A percentile compares a stretch with the other conserved stretches of the same genome.
phyloP scores from a whole-genome alignment of 495 filamentous ascomycete species.

The Penicillium paxilli region DNA sequence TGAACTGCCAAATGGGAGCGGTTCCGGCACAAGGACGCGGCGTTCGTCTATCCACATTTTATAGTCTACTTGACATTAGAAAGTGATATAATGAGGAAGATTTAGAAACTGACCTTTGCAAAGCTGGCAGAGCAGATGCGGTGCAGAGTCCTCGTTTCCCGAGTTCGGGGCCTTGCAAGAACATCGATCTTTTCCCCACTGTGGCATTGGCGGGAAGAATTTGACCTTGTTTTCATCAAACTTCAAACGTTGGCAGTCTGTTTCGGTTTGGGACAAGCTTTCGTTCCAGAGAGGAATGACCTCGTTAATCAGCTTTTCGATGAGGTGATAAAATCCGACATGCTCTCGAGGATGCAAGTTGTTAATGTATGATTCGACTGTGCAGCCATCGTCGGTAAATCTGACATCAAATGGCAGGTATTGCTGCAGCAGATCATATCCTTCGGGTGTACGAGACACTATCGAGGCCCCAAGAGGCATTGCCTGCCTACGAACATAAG shows the following conservation, averaged over 20 bases:
- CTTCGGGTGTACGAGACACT: background rate
- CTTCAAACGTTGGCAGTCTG: too few species aligned
- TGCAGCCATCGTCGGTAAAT: conserved; percentile 30
- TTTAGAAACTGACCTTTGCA: too few species aligned
- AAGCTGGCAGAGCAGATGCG: too few species aligned
- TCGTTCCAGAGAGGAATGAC: conserved; percentile 58
- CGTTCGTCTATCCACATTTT: background rate
- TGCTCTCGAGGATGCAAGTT: conserved; percentile 57
- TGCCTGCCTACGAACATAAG: too few species aligned
- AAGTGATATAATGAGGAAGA: too few species aligned
- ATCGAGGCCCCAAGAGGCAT: background rate
- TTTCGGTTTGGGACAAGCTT: conserved; percentile 1
- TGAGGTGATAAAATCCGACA: conserved; percentile 44
- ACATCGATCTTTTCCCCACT: too few species aligned
- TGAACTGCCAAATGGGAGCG: background rate
- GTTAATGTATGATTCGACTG: conserved; percentile 57
- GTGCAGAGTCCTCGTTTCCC: too few species aligned
- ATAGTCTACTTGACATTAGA: too few species aligned
- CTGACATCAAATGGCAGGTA: conserved; percentile 53
- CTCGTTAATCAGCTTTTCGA: conserved; percentile 50
- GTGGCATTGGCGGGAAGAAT: too few species aligned
- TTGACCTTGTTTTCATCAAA: background rate
- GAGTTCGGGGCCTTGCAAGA: too few species aligned
- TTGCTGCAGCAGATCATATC: background rate
- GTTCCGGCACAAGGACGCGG: conserved; percentile 35